Evolutionary conservation across 306 rosid genomes (phyloP).

Genomic region (Inga laurina): DNA sequence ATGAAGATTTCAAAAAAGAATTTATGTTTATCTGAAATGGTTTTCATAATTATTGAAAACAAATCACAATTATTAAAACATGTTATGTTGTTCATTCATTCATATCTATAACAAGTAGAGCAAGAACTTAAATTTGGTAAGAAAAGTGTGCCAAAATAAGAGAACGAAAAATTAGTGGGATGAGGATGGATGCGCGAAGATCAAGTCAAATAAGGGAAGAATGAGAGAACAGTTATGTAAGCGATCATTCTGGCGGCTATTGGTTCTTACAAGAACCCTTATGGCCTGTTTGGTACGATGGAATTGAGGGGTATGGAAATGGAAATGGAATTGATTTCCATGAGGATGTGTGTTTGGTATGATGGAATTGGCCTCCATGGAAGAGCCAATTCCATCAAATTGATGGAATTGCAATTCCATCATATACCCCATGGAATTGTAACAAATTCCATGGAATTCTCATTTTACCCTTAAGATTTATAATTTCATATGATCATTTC

Average conservation of each 20-base stretch:
- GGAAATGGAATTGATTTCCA: too few species aligned
- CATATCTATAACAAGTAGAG: background rate
- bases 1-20: background rate
- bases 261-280: slow-evolving; percentile 78
- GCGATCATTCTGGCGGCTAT: slow-evolving; percentile 81
- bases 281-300: too few species aligned
- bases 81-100: slow-evolving; percentile 1
- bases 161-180: slow-evolving; percentile 14
- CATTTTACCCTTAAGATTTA: too few species aligned
- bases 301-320: too few species aligned
- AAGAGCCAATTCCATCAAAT: too few species aligned
- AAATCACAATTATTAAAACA: slow-evolving; percentile 2
- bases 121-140: background rate
- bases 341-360: too few species aligned
- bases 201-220: slow-evolving; percentile 28
- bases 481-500: too few species aligned
- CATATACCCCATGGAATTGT: too few species aligned
- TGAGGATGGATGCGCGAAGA: slow-evolving; percentile 11
- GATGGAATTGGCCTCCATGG: too few species aligned
- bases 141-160: background rate
- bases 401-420: too few species aligned
- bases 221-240: slow-evolving; percentile 13
- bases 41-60: slow-evolving; percentile 26
- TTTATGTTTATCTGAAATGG: background rate
- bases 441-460: too few species aligned